These are phyloP conservation scores for Helotiales sp. DNA, from an alignment of 2,329 filamentous ascomycete species.

Conservation along the genomic window DNA sequence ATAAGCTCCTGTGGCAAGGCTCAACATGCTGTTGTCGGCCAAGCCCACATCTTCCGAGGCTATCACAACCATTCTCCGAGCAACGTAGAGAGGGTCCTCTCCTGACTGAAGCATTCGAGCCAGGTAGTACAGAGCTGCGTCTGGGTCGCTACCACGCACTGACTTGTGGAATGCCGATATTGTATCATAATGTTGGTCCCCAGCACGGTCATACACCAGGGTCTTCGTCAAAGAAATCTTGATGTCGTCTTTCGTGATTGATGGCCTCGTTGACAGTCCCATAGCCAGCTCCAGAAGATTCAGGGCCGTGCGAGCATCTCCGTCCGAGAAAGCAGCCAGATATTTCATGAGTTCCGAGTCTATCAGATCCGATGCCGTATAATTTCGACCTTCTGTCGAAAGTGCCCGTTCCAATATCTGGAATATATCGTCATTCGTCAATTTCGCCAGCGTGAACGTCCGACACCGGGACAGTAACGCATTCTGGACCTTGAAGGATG, in stretches of 20 bases:
- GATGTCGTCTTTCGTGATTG: slow-evolving; percentile 75
- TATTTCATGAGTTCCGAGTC: slow-evolving; percentile 80
- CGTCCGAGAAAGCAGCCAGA: slow-evolving; percentile 85
- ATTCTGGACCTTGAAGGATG: slow-evolving; percentile 88
- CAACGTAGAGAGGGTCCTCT: slow-evolving; percentile 91
- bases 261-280: slow-evolving; percentile 68
- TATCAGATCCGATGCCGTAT: slow-evolving; percentile 60
- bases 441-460: slow-evolving; percentile 82
- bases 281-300: slow-evolving; percentile 92
- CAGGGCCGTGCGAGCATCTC: slow-evolving; percentile 89
- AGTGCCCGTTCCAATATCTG: slow-evolving; percentile 80
- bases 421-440: slow-evolving; percentile 73
- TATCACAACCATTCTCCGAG: slow-evolving; percentile 90
- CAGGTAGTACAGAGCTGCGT: slow-evolving; percentile 92
- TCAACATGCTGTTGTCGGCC: slow-evolving; percentile 82
- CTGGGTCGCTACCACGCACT: slow-evolving; percentile 82
- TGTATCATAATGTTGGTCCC: slow-evolving; percentile 96
- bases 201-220: slow-evolving; percentile 90
- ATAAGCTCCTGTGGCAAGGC: slow-evolving; percentile 84
- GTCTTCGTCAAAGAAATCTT: slow-evolving; percentile 88
- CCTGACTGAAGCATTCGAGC: slow-evolving; percentile 94
- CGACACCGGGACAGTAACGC: slow-evolving; percentile 88
- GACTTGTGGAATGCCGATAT: slow-evolving; percentile 98
- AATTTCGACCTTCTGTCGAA: slow-evolving; percentile 56
- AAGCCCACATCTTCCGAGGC: slow-evolving; percentile 93